A percentile compares a stretch with the other conserved stretches of the same genome.
Evolutionary conservation across 2,329 filamentous ascomycete species (phyloP).

Genomic region (Fulvia fulva): DNA sequence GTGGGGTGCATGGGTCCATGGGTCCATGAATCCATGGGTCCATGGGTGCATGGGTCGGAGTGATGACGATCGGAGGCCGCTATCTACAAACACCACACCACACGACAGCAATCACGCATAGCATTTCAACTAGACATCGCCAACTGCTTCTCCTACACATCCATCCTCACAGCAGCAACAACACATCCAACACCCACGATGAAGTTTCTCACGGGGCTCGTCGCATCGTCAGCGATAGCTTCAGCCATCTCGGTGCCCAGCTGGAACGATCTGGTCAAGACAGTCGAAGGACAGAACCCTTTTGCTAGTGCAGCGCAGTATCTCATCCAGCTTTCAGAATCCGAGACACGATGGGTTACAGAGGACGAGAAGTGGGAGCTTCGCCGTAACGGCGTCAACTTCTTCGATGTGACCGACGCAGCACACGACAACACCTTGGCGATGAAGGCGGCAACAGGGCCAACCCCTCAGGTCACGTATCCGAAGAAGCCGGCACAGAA

Average conservation of each 20-base stretch:
- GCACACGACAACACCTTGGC: constrained; percentile 48
- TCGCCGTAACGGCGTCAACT: constrained; percentile 73
- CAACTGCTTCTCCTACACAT: background rate
- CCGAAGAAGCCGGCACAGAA: constrained; percentile 64
- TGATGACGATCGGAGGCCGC: too few species aligned
- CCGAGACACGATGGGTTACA: constrained; percentile 79
- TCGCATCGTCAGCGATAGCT: constrained; percentile 21
- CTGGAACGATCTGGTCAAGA: constrained; percentile 18
- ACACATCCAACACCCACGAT: constrained; percentile 11
- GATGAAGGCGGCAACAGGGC: constrained; percentile 15
- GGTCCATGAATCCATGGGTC: too few species aligned
- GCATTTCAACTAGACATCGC: background rate
- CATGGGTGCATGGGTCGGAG: too few species aligned
- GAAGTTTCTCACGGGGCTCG: constrained; percentile 22
- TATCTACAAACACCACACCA: too few species aligned
- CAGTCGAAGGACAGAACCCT: constrained; percentile 27
- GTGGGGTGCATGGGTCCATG: too few species aligned
- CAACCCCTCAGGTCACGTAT: constrained; percentile 52
- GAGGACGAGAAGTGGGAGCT: constrained; percentile 95
- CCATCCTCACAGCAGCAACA: background rate
- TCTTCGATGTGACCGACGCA: constrained; percentile 86
- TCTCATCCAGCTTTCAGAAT: constrained; percentile 80
- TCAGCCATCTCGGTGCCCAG: constrained; percentile 23
- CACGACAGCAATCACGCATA: background rate
- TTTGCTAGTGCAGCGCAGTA: constrained; percentile 50